phyloP scores from a whole-genome alignment of 106 monocot genomes.

The Phalaenopsis aphrodite region DNA sequence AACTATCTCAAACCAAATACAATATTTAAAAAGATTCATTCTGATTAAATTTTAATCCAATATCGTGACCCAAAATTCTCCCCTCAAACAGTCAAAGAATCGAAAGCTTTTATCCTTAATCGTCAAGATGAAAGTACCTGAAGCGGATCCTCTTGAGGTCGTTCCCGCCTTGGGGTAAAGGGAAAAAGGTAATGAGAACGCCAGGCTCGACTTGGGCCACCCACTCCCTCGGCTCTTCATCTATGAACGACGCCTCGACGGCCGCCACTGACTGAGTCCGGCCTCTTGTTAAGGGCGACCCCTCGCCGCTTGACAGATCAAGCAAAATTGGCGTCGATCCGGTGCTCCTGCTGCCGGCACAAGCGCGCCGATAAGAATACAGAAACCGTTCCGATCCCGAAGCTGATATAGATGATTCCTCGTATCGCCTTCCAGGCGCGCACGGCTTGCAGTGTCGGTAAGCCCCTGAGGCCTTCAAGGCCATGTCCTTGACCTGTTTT shows the following conservation, averaged over 20 bases:
- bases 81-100: too few species aligned
- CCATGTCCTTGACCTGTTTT: slow-evolving; percentile 83
- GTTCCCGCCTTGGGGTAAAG: slow-evolving; percentile 67
- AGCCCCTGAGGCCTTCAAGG: slow-evolving; percentile 75
- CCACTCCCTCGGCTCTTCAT: slow-evolving; percentile 72
- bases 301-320: slow-evolving; percentile 53
- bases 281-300: slow-evolving; percentile 63
- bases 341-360: slow-evolving; percentile 16
- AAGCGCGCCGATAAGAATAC: slow-evolving; percentile 46
- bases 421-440: slow-evolving; percentile 18
- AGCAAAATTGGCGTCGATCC: slow-evolving; percentile 43
- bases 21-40: too few species aligned
- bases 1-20: too few species aligned
- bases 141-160: slow-evolving; percentile 89
- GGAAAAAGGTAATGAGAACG: slow-evolving; percentile 82
- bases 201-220: slow-evolving; percentile 96
- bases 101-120: too few species aligned
- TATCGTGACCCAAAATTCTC: too few species aligned
- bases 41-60: too few species aligned
- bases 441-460: slow-evolving; percentile 85
- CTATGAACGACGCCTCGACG: slow-evolving; percentile 12
- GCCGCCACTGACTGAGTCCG: slow-evolving; percentile 28
- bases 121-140: slow-evolving; percentile 36
- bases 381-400: slow-evolving; percentile 66
- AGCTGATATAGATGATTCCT: slow-evolving; percentile 31